Conservation (phyloP, 768 basidiomycete species). For the Dentipellis sp. region DNA sequence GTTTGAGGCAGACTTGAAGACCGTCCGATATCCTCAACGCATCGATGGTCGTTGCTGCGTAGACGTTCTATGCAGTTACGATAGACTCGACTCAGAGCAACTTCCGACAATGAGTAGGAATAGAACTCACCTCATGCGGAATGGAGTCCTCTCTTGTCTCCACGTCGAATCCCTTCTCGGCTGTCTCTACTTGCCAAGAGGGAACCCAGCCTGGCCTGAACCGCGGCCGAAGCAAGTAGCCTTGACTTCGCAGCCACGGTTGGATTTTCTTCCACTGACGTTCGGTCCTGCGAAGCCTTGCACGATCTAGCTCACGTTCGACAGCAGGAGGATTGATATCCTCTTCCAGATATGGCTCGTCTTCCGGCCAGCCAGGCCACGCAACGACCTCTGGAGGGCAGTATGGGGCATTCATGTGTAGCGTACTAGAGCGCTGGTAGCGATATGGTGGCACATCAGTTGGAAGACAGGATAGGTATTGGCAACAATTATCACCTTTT, state of each 20-base stretch:
- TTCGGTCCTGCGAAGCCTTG: background rate
- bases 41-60: background rate
- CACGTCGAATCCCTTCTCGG: background rate
- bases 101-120: background rate
- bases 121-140: background rate
- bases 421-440: no score
- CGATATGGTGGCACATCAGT: no score
- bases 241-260: background rate
- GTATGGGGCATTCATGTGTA: no score
- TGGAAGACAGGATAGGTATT: no score
- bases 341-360: background rate
- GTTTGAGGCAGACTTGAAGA: background rate
- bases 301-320: background rate
- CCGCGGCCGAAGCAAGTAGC: slow-evolving; percentile 5
- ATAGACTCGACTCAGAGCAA: background rate
- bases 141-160: background rate
- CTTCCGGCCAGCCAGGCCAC: background rate
- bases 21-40: background rate
- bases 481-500: no score
- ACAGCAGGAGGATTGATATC: background rate
- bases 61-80: background rate
- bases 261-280: background rate
- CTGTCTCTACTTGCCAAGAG: background rate
- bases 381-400: no score
- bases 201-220: slow-evolving; percentile 4